phyloP scores from a whole-genome alignment of 2,329 filamentous ascomycete species.

The Magnaporthiopsis rhizophila region DNA sequence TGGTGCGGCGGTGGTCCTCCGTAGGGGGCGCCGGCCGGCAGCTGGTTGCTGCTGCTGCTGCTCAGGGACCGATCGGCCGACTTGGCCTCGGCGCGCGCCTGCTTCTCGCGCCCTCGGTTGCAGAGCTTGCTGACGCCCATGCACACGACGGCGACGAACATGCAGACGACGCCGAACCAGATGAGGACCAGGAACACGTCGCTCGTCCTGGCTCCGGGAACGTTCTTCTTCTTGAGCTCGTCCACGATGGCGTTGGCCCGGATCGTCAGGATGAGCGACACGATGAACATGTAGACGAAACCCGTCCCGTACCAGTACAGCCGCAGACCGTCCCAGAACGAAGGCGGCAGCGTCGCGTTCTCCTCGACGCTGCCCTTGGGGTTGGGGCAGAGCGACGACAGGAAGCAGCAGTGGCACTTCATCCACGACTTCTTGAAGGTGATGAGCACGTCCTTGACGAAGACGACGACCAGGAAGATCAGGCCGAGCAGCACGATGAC shows the following conservation, averaged over 20 bases:
- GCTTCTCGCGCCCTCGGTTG: conserved; percentile 4
- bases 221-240: conserved; percentile 1
- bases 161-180: conserved; percentile 3
- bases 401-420: conserved; percentile 5
- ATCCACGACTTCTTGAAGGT: conserved; percentile 1
- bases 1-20: not conserved
- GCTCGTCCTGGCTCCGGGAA: not conserved
- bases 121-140: conserved; percentile 3
- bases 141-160: not conserved
- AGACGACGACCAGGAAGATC: conserved; percentile 22
- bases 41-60: not conserved
- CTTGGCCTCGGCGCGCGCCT: not conserved
- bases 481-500: conserved; percentile 38
- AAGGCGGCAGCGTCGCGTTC: conserved; percentile 2
- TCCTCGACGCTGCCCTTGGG: conserved; percentile 3
- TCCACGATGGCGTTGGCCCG: not conserved
- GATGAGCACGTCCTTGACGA: conserved; percentile 7
- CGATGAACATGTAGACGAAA: not conserved
- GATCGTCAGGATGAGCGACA: not conserved
- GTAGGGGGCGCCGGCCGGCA: not conserved
- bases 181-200: conserved; percentile 2
- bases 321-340: conserved; percentile 4
- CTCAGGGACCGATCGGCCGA: not conserved
- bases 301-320: conserved; percentile 3
- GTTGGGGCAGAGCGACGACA: conserved; percentile 2